A percentile compares a stretch with the other conserved stretches of the same genome.
These are phyloP conservation scores for Mycena haematopus DNA, from an alignment of 768 basidiomycete genomes.

Conservation along the genomic window DNA sequence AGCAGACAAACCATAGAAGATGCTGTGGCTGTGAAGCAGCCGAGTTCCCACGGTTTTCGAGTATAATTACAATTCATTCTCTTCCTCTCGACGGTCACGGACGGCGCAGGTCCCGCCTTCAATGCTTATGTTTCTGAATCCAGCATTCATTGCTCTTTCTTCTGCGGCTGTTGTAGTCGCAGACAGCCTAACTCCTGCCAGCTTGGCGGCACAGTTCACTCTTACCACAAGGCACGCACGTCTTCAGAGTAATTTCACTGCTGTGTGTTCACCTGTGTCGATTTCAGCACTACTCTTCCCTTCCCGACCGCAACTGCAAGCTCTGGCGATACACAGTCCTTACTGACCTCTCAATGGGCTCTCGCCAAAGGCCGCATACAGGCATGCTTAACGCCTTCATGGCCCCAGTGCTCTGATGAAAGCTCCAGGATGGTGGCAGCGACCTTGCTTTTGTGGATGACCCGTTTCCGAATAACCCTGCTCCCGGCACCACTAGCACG, in stretches of 20 bases:
- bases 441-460: conserved; percentile 71
- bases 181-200: conserved; percentile 19
- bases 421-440: conserved; percentile 43
- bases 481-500: conserved; percentile 39
- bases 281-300: conserved; percentile 65
- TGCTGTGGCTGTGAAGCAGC: no score
- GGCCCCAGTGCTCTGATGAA: neutral
- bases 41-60: neutral
- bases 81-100: neutral
- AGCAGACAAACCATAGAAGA: no score
- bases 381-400: conserved; percentile 26
- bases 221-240: conserved; percentile 34
- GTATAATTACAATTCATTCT: neutral
- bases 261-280: conserved; percentile 54
- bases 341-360: conserved; percentile 64
- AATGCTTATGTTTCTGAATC: conserved; percentile 2
- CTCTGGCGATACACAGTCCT: conserved; percentile 53
- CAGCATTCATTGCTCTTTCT: conserved; percentile 8
- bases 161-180: conserved; percentile 18
- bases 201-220: conserved; percentile 24
- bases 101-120: conserved; percentile 12
- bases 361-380: conserved; percentile 67
- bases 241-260: conserved; percentile 34
- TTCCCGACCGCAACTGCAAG: conserved; percentile 69
- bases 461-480: conserved; percentile 63